Conservation (phyloP, 1,139 yeast species). For the Hemisphaericaspora lyxosophila region DNA sequence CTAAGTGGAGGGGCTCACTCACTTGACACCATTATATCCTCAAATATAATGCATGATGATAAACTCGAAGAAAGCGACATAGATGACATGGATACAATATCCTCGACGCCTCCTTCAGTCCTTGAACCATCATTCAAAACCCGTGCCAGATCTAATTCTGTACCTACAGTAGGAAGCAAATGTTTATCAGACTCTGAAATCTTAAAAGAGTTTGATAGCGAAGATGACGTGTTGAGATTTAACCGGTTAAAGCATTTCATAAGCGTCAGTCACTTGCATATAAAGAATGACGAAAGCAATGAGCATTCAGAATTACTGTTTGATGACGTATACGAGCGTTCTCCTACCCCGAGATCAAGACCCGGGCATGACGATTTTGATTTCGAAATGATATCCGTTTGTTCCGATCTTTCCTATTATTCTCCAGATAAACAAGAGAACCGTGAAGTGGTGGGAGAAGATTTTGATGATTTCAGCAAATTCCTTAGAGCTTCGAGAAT, state of each 20-base stretch:
- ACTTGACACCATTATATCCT: constrained; percentile 1
- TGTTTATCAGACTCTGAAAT: constrained; percentile 11
- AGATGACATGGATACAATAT: constrained; percentile 10
- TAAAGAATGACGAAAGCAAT: constrained; percentile 5
- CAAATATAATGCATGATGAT: constrained; percentile 2
- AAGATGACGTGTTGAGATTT: constrained; percentile 20
- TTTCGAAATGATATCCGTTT: constrained; percentile 24
- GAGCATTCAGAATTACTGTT: constrained; percentile 8
- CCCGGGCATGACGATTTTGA: constrained; percentile 7
- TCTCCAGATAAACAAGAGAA: constrained; percentile 20
- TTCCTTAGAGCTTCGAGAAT: constrained; percentile 37
- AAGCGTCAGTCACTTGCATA: constrained; percentile 13
- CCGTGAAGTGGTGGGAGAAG: constrained; percentile 6
- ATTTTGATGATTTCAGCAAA: constrained; percentile 30
- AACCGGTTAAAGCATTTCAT: constrained; percentile 29
- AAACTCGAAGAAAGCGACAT: neutral
- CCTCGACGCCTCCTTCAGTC: constrained; percentile 17
- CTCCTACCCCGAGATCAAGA: constrained; percentile 13
- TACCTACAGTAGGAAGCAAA: constrained; percentile 18
- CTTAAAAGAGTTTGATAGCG: constrained; percentile 14
- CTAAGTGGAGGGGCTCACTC: constrained; percentile 2
- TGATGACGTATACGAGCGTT: constrained; percentile 10
- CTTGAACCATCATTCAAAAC: neutral
- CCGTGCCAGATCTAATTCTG: constrained; percentile 22
- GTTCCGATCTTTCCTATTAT: constrained; percentile 28